Conservation (phyloP, 352 stramenopile genomes). For the Aphanomyces invadans region DNA sequence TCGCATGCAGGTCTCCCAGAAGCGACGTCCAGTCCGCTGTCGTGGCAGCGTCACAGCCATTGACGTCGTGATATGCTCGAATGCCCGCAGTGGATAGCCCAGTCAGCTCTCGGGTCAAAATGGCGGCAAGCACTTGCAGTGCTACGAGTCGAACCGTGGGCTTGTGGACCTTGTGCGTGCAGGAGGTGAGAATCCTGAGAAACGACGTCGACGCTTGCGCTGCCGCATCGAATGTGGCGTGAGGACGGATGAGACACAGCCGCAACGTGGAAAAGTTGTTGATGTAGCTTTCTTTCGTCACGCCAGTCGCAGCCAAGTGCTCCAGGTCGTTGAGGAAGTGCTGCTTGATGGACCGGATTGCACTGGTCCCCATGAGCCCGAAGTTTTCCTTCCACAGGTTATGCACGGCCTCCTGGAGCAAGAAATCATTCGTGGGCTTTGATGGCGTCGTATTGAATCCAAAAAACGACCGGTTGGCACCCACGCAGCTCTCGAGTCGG, state of each 20-base stretch:
- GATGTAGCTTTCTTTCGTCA: constrained; percentile 16
- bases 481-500: background rate
- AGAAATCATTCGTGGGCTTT: background rate
- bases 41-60: too few relatives aligned
- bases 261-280: constrained; percentile 3
- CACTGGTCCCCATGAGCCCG: constrained; percentile 7
- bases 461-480: constrained; percentile 2
- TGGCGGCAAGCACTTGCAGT: constrained; percentile 33
- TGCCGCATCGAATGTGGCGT: constrained; percentile 17
- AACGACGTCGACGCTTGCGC: constrained; percentile 33
- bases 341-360: constrained; percentile 12
- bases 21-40: constrained; percentile 52
- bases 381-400: constrained; percentile 10
- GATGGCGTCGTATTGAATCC: background rate
- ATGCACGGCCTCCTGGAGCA: constrained; percentile 4
- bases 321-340: background rate
- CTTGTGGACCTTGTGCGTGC: constrained; percentile 49
- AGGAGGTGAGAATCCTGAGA: constrained; percentile 39
- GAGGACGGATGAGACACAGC: constrained; percentile 12
- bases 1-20: constrained; percentile 51
- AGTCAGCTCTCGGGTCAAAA: constrained; percentile 41
- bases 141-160: constrained; percentile 35
- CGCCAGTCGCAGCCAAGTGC: background rate
- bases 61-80: constrained; percentile 7
- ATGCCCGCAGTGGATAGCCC: constrained; percentile 26